Evolutionary conservation across 75 land plant genomes (phyloP).

Genomic region (Cryptomeria japonica): DNA sequence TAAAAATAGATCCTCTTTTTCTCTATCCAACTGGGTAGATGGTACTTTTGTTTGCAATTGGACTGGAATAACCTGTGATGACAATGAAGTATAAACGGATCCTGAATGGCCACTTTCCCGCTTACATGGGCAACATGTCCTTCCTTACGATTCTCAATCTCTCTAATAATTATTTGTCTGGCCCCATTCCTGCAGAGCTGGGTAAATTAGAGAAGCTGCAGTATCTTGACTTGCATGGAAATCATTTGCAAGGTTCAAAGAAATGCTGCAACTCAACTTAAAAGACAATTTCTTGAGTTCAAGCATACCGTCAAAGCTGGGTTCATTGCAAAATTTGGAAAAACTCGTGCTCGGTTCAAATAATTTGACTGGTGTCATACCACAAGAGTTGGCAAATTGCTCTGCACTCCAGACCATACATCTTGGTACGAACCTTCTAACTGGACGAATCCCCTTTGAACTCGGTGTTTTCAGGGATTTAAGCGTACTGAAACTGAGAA

Average conservation of each 20-base stretch:
- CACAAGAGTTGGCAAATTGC: slow-evolving; percentile 15
- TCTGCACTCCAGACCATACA: slow-evolving; percentile 12
- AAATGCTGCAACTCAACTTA: slow-evolving; percentile 9
- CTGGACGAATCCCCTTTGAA: slow-evolving; percentile 18
- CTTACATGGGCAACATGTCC: neutral
- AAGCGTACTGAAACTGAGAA: slow-evolving; percentile 13
- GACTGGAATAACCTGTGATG: neutral
- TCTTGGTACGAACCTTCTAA: slow-evolving; percentile 19
- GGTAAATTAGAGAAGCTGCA: slow-evolving; percentile 37
- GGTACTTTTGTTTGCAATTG: neutral
- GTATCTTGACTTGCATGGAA: slow-evolving; percentile 42
- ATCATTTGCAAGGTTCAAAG: slow-evolving; percentile 35
- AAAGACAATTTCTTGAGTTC: slow-evolving; percentile 10
- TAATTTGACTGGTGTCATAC: slow-evolving; percentile 21
- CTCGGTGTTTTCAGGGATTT: slow-evolving; percentile 16
- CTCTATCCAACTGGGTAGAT: too few relatives aligned
- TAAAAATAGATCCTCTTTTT: too few relatives aligned
- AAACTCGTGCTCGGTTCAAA: slow-evolving; percentile 17
- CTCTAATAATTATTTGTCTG: slow-evolving; percentile 17
- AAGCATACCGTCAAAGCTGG: slow-evolving; percentile 9
- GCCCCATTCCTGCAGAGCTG: neutral
- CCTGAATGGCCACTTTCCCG: slow-evolving; percentile 8
- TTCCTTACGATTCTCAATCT: slow-evolving; percentile 16
- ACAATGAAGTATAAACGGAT: neutral
- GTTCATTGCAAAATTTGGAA: neutral